Base-by-base conservation (phyloP, 352 stramenopile species). In the Pythium monospermum region DNA sequence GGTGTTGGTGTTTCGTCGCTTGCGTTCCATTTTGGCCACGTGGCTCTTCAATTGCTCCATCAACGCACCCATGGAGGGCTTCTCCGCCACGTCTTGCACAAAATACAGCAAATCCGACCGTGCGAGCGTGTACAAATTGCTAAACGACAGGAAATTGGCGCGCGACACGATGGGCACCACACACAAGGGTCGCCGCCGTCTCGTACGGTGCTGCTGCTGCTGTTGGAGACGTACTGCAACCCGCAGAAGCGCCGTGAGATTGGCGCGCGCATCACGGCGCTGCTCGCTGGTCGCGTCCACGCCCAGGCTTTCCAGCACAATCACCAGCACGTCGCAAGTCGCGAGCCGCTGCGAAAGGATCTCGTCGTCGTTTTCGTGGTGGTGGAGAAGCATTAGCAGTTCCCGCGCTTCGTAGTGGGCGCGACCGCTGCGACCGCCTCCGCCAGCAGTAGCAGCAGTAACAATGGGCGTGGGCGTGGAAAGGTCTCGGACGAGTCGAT, bases 61-160 rank as follows among this genome's bases (percentile, higher is more conserved):
- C 21, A 87, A 59, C 6, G 63, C 62, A 0, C 55, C 53, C 1
- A 76, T 70, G 46, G 71, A 78, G 12, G 66, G 72, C 18, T 43
- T 41, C 1, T 59, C 53, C 11, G 64, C 72, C 21, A 76, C 61
- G 18, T 67, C 70, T 32, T 83, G 67, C 31, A 85, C 71, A 19
- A 87, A 83, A 42, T 87, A 87, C 28, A 80, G 75, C n/a, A 87
- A 63, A 28, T 82, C 64, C 6, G 79, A 87, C 33, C 74, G 68
- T 22, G 75, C 64, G 11, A 90, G 64, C 16, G 69, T 87, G 61
- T 90, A 90, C 56, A 87, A 64, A 39, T 87, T 85, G 62, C 76
- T 87, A 22, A 87, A 67, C 46, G 84, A 76, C 6, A 90, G 37
- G 25, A 84, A 83, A 45, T 90, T 80, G 23, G 32, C 47, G 19